A percentile compares a stretch with the other conserved stretches of the same genome.
phyloP scores from a whole-genome alignment of 345 rosid species.

The Eucalyptus lansdowneana region DNA sequence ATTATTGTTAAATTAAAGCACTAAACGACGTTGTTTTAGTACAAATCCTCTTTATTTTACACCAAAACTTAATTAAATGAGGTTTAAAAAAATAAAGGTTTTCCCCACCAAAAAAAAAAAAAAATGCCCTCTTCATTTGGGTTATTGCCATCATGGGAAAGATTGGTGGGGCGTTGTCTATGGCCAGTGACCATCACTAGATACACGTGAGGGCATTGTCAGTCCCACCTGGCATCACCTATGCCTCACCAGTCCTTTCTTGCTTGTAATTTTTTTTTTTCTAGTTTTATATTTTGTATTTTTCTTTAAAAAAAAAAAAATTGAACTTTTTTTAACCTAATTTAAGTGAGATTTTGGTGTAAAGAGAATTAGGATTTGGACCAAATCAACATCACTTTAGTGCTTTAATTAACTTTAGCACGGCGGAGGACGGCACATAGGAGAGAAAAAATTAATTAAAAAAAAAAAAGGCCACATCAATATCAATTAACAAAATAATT shows the following conservation, averaged over 20 bases:
- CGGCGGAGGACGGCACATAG: accelerated
- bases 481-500: no score
- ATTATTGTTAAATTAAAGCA: background rate
- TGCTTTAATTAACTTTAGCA: background rate
- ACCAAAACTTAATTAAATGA: background rate
- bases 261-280: background rate
- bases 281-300: background rate
- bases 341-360: no score
- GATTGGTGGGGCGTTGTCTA: background rate
- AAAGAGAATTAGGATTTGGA: background rate
- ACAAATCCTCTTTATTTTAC: no score
- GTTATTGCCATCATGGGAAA: background rate
- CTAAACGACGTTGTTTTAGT: accelerated
- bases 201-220: background rate
- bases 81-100: no score
- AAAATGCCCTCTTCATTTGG: background rate
- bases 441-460: background rate
- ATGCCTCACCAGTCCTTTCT: background rate
- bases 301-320: accelerated
- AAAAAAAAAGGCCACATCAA: no score
- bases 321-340: background rate
- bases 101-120: background rate
- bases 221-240: background rate
- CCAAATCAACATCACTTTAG: background rate
- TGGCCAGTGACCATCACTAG: background rate